Conservation (phyloP, 106 monocot genomes). For the Xerophyta viscosa region DNA sequence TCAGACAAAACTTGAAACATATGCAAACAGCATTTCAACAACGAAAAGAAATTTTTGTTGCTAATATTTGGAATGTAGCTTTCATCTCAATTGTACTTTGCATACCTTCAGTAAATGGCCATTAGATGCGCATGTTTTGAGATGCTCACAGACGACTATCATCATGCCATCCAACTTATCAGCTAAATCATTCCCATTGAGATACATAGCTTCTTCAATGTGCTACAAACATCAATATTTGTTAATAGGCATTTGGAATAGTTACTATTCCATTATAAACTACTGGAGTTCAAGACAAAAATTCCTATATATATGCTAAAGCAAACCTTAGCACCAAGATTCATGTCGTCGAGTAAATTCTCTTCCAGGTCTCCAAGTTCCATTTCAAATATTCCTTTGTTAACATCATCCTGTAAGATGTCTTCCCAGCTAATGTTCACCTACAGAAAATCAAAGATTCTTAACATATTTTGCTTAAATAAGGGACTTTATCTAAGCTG, state of each 20-base stretch:
- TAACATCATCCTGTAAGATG: conserved; percentile 49
- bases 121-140: conserved; percentile 42
- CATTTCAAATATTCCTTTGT: conserved; percentile 86
- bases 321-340: conserved; percentile 28
- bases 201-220: conserved; percentile 8
- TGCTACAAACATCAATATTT: conserved; percentile 4
- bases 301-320: not conserved
- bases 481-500: not conserved
- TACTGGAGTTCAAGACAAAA: not conserved
- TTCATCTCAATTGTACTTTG: too few species aligned
- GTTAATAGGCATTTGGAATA: not conserved
- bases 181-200: conserved; percentile 29
- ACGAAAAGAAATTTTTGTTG: too few species aligned
- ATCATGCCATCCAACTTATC: conserved; percentile 82
- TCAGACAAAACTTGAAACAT: too few species aligned
- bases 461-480: not conserved
- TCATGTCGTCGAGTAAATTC: conserved; percentile 8
- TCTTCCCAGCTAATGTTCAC: conserved; percentile 85
- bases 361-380: conserved; percentile 67
- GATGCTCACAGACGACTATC: conserved; percentile 68
- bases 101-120: conserved; percentile 52
- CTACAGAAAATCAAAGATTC: conserved; percentile 16
- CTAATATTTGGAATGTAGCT: too few species aligned
- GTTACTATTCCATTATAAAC: not conserved
- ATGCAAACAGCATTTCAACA: too few species aligned